phyloP scores from a whole-genome alignment of 768 basidiomycete genomes.

The Calocera viscosa region DNA sequence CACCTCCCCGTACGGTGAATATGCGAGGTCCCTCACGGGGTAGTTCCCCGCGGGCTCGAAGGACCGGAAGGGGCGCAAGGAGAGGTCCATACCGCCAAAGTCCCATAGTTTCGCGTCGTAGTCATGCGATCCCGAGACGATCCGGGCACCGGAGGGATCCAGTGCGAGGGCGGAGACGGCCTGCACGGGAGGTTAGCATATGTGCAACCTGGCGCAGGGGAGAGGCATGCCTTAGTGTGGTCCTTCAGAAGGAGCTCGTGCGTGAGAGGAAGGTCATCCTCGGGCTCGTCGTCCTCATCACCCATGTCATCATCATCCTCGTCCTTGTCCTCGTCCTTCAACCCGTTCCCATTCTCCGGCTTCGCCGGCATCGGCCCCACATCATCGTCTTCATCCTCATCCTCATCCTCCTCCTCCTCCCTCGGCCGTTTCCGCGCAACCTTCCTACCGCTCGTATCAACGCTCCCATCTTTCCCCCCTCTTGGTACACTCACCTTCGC shows the following conservation, averaged over 20 bases:
- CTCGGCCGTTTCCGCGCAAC: not conserved
- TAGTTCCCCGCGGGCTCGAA: slow-evolving; percentile 93
- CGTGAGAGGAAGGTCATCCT: slow-evolving; percentile 64
- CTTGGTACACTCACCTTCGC: not conserved
- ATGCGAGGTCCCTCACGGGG: slow-evolving; percentile 77
- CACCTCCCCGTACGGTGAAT: slow-evolving; percentile 72
- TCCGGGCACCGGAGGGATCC: slow-evolving; percentile 86
- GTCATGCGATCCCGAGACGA: slow-evolving; percentile 87
- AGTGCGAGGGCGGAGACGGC: slow-evolving; percentile 84
- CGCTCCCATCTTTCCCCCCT: not conserved
- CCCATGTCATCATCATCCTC: slow-evolving; percentile 27
- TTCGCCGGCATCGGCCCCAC: slow-evolving; percentile 10
- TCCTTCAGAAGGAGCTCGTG: slow-evolving; percentile 90
- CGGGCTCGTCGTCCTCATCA: slow-evolving; percentile 29
- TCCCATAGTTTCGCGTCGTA: slow-evolving; percentile 99
- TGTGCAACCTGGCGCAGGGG: not conserved
- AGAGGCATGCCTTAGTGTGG: slow-evolving; percentile 58
- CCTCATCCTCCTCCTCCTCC: slow-evolving; percentile 9
- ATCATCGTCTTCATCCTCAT: slow-evolving; percentile 16
- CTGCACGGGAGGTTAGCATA: slow-evolving; percentile 16
- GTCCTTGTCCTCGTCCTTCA: slow-evolving; percentile 26
- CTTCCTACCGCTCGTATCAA: slow-evolving; percentile 12
- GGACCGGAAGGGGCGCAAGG: slow-evolving; percentile 77
- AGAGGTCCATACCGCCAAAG: slow-evolving; percentile 90
- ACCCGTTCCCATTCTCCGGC: slow-evolving; percentile 10